Base-by-base conservation (phyloP, 306 rosid species). In the Elaeagnus macrophylla region DNA sequence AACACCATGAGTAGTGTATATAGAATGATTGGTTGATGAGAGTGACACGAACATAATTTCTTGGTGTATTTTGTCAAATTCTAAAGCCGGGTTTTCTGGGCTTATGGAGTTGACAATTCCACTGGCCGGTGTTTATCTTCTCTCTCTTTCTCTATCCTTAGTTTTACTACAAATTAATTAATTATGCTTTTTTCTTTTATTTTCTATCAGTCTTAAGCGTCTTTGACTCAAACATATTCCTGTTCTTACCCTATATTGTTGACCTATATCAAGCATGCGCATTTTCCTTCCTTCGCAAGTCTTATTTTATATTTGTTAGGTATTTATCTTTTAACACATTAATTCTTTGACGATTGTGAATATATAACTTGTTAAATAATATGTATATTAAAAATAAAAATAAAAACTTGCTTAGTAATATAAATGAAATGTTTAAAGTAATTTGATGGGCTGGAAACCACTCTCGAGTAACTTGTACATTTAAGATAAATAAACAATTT, bases 151-250 rank as follows among this genome's bases (percentile, higher is more conserved):
- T 18, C 43, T 15, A 38, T 6, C 38, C 48, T 51, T 44, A 12
- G 0, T 11, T 44, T 11, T 12, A 13, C 6, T 11, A 10, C 1
- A 10, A 15, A 41, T 9, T 10, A 44, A 10, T n/a, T 9, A 12
- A 6, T 19, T 40, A 41, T 57, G 45, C 52, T 67, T 61, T 53
- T 52, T 13, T 53, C 70, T 56, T 59, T 77, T 64, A 71, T 14
- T 54, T 43, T 43, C 42, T 10, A 66, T 54, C 71, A 50, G 74
- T n/a, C n/a, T n/a, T n/a, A 80, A 78, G 74, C 88, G 91, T 86
- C 85, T 86, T 83, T 80, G 95, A 83, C 91, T 64, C 64, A 72
- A 83, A 69, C 79, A 66, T 64, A 53, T 65, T 59, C 66, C 67
- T 67, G 66, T 61, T 75, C 67, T 72, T 54, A 66, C 44, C 61